A percentile compares a stretch with the other conserved stretches of the same genome.
Conservation (phyloP, 129 eudicot genomes). For the Calendula officinalis region DNA sequence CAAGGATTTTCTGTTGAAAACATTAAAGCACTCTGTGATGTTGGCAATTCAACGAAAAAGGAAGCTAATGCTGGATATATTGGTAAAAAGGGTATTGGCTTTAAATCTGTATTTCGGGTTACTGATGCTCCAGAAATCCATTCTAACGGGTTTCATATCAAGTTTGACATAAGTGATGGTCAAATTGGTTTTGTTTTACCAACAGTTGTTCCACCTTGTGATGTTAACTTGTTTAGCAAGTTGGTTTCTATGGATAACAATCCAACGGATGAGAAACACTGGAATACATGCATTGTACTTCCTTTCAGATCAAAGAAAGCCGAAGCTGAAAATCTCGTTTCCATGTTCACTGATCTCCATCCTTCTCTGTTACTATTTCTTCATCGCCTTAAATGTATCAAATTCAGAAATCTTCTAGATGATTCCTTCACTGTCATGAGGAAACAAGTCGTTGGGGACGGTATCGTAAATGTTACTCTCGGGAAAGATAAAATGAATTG, state of each 20-base stretch:
- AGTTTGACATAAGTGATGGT: conserved; percentile 73
- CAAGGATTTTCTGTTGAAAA: conserved; percentile 71
- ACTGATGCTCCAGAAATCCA: conserved; percentile 93
- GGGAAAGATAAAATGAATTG: conserved; percentile 65
- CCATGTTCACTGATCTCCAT: conserved; percentile 81
- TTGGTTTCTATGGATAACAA: conserved; percentile 38
- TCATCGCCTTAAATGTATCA: conserved; percentile 76
- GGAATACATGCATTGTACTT: conserved; percentile 81
- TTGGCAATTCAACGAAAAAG: conserved; percentile 92
- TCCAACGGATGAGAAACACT: conserved; percentile 28
- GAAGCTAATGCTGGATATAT: conserved; percentile 80
- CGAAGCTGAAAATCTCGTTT: conserved; percentile 46
- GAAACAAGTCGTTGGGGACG: conserved; percentile 59
- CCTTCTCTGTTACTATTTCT: conserved; percentile 80
- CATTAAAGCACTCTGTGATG: conserved; percentile 96
- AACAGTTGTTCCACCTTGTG: conserved; percentile 65
- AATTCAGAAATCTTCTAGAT: conserved; percentile 46
- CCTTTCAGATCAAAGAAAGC: conserved; percentile 56
- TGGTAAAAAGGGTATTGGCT: conserved; percentile 98
- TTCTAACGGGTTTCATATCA: conserved; percentile 83
- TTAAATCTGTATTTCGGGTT: conserved; percentile 97
- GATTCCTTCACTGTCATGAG: conserved; percentile 55
- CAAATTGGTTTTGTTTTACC: conserved; percentile 89
- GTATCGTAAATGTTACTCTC: conserved; percentile 53
- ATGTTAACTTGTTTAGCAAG: conserved; percentile 40